Percentiles rank a stretch among this genome's conserved stretches.
Conservation (phyloP, 805 yeast genomes). For the Teunomyces panamensis region DNA sequence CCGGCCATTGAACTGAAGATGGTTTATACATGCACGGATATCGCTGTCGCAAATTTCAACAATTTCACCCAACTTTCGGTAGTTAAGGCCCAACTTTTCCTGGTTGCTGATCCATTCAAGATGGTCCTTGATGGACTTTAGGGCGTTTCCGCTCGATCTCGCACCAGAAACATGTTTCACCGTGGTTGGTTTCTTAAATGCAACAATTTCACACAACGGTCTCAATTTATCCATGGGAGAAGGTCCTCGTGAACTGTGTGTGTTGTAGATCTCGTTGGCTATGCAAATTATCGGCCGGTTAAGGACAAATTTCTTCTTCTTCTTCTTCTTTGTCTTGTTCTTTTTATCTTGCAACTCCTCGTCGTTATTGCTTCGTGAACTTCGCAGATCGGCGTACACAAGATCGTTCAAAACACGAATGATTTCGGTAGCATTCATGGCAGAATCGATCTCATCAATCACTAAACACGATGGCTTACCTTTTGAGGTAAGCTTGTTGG, state of each 20-base stretch:
- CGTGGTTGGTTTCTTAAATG: constrained; percentile 59
- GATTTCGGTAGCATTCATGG: constrained; percentile 35
- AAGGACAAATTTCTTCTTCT: constrained; percentile 40
- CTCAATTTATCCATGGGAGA: constrained; percentile 72
- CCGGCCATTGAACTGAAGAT: constrained; percentile 61
- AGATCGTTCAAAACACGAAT: constrained; percentile 56
- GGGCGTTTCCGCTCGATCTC: constrained; percentile 34
- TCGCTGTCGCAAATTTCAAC: constrained; percentile 77
- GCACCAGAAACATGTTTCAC: constrained; percentile 43
- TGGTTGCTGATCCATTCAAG: constrained; percentile 47
- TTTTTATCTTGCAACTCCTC: not conserved
- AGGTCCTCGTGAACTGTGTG: constrained; percentile 18
- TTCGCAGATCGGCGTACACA: constrained; percentile 50
- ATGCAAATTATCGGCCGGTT: constrained; percentile 86
- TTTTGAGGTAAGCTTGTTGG: constrained; percentile 56
- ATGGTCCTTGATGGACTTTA: constrained; percentile 35
- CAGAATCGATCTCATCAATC: constrained; percentile 80
- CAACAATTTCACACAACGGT: constrained; percentile 67
- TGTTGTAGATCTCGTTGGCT: constrained; percentile 81
- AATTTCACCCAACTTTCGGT: constrained; percentile 57
- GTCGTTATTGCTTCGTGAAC: constrained; percentile 15
- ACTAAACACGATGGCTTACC: constrained; percentile 79
- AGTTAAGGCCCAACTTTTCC: constrained; percentile 52
- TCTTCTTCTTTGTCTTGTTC: constrained; percentile 1
- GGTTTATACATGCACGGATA: constrained; percentile 79